Percentiles rank a stretch among this genome's conserved stretches.
Conservation (phyloP, 2,329 filamentous ascomycete species). For the Pestalotiopsis sp. region DNA sequence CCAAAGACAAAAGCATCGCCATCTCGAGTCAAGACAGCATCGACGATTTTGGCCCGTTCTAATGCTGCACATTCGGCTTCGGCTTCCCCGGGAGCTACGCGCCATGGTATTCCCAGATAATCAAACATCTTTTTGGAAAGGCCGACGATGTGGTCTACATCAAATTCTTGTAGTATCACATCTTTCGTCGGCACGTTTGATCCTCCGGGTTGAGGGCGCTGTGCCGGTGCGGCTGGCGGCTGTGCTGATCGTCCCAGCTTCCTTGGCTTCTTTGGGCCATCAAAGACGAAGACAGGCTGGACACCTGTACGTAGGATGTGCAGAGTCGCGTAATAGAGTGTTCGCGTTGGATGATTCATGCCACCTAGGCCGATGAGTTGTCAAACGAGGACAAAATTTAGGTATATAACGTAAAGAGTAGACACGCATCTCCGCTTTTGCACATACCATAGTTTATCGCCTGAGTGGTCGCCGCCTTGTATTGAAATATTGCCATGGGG, state of each 20-base stretch:
- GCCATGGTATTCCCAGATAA: slow-evolving; percentile 33
- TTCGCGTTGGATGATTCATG: slow-evolving; percentile 18
- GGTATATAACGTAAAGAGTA: not conserved
- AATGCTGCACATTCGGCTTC: slow-evolving; percentile 50
- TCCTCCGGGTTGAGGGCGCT: slow-evolving; percentile 14
- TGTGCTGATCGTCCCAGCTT: slow-evolving; percentile 35
- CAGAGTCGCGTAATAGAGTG: slow-evolving; percentile 12
- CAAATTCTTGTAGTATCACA: slow-evolving; percentile 16
- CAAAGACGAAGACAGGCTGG: slow-evolving; percentile 56
- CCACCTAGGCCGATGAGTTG: not conserved
- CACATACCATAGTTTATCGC: not conserved
- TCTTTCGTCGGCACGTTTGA: slow-evolving; percentile 14
- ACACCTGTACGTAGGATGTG: slow-evolving; percentile 27
- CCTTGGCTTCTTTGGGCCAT: slow-evolving; percentile 45
- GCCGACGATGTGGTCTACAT: slow-evolving; percentile 16
- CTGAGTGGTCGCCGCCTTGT: not conserved
- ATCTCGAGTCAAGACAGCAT: slow-evolving; percentile 52
- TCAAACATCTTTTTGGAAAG: slow-evolving; percentile 38
- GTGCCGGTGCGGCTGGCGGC: not conserved
- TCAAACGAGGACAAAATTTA: not conserved
- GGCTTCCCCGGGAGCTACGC: slow-evolving; percentile 46
- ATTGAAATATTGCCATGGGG: slow-evolving; percentile 19
- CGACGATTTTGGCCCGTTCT: slow-evolving; percentile 44
- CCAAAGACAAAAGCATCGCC: slow-evolving; percentile 51
- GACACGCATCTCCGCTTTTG: not conserved